These are phyloP conservation scores for Triticum monococcum DNA, from an alignment of 176 grass and related monocot species.

Conservation along the genomic window DNA sequence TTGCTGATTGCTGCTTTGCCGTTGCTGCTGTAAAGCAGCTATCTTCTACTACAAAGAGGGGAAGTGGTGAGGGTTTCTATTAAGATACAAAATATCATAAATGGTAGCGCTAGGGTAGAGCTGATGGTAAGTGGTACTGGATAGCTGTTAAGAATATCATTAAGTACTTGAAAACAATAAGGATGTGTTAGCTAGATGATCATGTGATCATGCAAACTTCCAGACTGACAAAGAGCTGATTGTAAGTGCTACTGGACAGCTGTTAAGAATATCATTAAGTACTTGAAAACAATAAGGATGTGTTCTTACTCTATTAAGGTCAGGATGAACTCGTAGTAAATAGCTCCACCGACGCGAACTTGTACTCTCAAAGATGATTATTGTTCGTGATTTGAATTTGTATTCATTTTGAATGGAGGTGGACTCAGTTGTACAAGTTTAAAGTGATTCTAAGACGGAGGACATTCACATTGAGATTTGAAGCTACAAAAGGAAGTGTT, in stretches of 20 bases:
- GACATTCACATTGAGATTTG: neutral
- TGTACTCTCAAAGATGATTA: neutral
- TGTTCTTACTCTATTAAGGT: neutral
- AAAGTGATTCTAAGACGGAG: neutral
- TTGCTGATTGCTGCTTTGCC: conserved; percentile 58
- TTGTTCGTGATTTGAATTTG: neutral
- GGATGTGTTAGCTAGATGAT: neutral
- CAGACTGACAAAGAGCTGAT: neutral
- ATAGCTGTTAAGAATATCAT: too few relatives aligned
- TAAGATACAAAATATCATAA: neutral
- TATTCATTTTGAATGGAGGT: neutral
- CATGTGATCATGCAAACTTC: neutral
- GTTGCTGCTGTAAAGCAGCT: conserved; percentile 79
- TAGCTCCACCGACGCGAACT: neutral
- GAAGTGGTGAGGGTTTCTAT: conserved; percentile 27
- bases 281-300: neutral
- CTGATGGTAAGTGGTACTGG: too few relatives aligned
- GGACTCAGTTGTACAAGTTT: neutral
- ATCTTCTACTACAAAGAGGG: conserved; percentile 73
- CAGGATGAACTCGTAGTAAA: neutral
- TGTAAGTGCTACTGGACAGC: neutral
- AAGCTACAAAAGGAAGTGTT: neutral
- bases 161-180: too few relatives aligned
- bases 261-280: neutral
- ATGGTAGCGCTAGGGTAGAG: neutral